These are phyloP conservation scores for Podochytrium sp. DNA, from an alignment of 192 early-diverging fungal genomes.

Conservation along the genomic window DNA sequence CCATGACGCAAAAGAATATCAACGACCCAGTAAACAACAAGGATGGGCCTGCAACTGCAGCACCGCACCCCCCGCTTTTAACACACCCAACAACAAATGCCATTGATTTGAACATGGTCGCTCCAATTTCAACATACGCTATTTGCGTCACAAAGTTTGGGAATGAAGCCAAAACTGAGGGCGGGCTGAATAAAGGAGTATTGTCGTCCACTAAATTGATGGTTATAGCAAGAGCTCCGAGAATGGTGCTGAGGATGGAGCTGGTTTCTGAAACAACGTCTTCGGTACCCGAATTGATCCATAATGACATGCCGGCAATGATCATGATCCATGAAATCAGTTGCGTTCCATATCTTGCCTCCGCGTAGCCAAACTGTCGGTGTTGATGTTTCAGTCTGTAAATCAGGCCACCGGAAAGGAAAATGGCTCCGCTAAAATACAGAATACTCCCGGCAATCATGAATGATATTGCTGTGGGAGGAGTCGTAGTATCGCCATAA, in stretches of 20 bases:
- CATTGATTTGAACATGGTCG: slow-evolving; percentile 2
- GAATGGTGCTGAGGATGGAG: background rate
- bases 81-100: background rate
- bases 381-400: slow-evolving; percentile 13
- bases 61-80: background rate
- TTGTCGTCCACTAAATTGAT: slow-evolving; percentile 3
- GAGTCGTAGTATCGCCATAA: background rate
- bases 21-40: background rate
- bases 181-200: slow-evolving; percentile 5
- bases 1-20: background rate
- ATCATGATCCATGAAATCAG: slow-evolving; percentile 13
- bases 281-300: background rate
- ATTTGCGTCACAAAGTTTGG: slow-evolving; percentile 16
- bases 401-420: background rate
- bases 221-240: background rate
- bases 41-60: background rate
- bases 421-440: background rate
- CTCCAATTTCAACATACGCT: slow-evolving; percentile 15
- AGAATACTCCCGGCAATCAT: background rate
- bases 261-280: background rate
- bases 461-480: slow-evolving; percentile 2
- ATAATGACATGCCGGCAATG: slow-evolving; percentile 9
- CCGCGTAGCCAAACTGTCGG: background rate
- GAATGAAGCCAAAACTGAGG: slow-evolving; percentile 15
- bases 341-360: background rate